Evolutionary conservation across 768 basidiomycete species (phyloP).

Genomic region (Amanita brunnescens): DNA sequence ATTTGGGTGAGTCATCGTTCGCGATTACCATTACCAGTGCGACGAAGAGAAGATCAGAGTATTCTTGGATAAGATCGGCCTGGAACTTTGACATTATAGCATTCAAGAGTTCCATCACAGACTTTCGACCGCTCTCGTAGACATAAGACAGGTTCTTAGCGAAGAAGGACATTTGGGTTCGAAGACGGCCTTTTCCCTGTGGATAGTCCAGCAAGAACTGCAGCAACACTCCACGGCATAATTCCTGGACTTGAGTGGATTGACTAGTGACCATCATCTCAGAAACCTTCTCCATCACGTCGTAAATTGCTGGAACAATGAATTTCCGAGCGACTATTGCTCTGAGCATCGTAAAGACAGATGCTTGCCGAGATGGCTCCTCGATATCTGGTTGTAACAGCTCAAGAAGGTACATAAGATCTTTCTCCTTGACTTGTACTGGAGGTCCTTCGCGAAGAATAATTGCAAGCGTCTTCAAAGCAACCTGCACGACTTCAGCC

Average conservation of each 20-base stretch:
- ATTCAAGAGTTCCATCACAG: slow-evolving; percentile 89
- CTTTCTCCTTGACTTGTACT: slow-evolving; percentile 80
- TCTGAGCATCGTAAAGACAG: slow-evolving; percentile 82
- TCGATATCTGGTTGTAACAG: slow-evolving; percentile 86
- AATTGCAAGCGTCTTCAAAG: slow-evolving; percentile 76
- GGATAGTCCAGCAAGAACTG: slow-evolving; percentile 97
- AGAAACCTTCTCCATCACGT: slow-evolving; percentile 88
- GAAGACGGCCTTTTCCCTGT: slow-evolving; percentile 86
- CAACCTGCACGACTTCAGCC: slow-evolving; percentile 82
- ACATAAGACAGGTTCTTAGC: slow-evolving; percentile 88
- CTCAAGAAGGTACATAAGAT: slow-evolving; percentile 80
- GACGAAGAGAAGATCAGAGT: slow-evolving; percentile 84
- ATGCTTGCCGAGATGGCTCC: slow-evolving; percentile 75
- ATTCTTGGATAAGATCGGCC: slow-evolving; percentile 59
- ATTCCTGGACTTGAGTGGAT: slow-evolving; percentile 83
- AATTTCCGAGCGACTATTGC: slow-evolving; percentile 88
- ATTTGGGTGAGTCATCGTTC: slow-evolving; percentile 88
- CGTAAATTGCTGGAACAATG: slow-evolving; percentile 94
- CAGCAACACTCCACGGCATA: slow-evolving; percentile 79
- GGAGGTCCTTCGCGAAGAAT: slow-evolving; percentile 85
- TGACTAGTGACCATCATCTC: slow-evolving; percentile 92
- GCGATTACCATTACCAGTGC: slow-evolving; percentile 88
- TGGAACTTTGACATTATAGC: slow-evolving; percentile 85
- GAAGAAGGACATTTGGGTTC: slow-evolving; percentile 83
- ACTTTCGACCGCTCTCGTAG: slow-evolving; percentile 82